phyloP scores from a whole-genome alignment of 106 monocot genomes.

The Dendrobium chrysotoxum region DNA sequence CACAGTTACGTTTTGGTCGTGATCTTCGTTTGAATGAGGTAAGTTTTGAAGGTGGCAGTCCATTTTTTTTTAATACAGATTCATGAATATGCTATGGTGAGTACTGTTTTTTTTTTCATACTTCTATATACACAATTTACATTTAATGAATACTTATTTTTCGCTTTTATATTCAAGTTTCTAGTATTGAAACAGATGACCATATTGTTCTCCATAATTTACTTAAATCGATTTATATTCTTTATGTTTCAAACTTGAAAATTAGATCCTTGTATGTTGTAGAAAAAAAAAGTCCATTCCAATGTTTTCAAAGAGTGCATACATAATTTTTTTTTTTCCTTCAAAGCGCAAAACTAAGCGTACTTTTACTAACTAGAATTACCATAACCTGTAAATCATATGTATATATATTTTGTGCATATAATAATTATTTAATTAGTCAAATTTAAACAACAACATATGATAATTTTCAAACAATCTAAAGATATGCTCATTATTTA shows the following conservation, averaged over 20 bases:
- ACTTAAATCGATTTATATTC: not conserved
- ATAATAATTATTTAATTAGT: too few relatives aligned
- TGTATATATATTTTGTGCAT: too few relatives aligned
- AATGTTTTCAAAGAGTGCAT: not conserved
- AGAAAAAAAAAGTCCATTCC: not conserved
- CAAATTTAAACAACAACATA: too few relatives aligned
- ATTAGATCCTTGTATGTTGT: not conserved
- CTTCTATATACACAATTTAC: not conserved
- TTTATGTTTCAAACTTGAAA: not conserved
- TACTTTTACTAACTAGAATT: too few relatives aligned
- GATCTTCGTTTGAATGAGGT: constrained; percentile 97
- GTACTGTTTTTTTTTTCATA: not conserved
- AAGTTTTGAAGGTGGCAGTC: constrained; percentile 3
- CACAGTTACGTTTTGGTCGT: constrained; percentile 79
- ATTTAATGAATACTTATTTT: not conserved
- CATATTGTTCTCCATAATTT: not conserved
- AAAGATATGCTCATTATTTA: too few relatives aligned
- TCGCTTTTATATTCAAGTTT: not conserved
- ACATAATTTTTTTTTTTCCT: too few relatives aligned
- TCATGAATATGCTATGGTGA: not conserved
- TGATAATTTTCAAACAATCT: too few relatives aligned
- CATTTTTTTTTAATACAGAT: not conserved
- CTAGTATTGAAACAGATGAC: not conserved
- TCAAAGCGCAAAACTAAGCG: too few relatives aligned
- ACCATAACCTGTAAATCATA: too few relatives aligned